Base-by-base conservation (phyloP, 345 rosid genomes). In the Pseudoturritis turrita region DNA sequence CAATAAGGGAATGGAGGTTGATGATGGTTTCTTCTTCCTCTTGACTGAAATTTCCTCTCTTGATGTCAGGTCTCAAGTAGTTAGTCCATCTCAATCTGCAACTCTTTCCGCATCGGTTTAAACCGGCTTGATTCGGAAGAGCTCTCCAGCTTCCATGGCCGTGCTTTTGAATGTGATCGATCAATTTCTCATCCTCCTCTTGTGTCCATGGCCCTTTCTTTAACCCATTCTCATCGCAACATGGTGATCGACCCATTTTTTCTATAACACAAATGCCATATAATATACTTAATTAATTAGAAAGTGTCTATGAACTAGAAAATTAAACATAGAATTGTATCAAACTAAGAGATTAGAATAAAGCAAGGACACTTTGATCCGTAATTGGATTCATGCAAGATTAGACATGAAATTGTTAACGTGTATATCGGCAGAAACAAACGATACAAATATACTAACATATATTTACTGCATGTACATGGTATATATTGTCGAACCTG, bases 61-160 rank as follows among this genome's bases (percentile, higher is more conserved):
- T 86, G 70, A 89, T 89, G 59, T 89, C 93, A 10, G 96, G 93
- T 66, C 96, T 78, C 44, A 89, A 82, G 76, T 89, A 89, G 74
- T 89, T 89, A 45, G 86, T 89, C 96, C 96, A 88, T 56, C 96
- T 57, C 19, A 88, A 77, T 71, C 96, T 82, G 65, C 96, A 89
- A 76, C 96, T 89, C 75, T 89, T 89, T 4, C 96, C 96, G 22
- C 96, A 89, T 57, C 96, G 74, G 69, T 89, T 88, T 50, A 88
- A 64, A 18, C 96, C 93, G 8, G 93, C 91, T 52, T 81, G 87
- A 74, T 70, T 82, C 0, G 96, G 93, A 59, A 87, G 89, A 39
- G 89, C 87, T 78, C 88, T 83, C 96, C 96, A 89, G 46, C 90
- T 89, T 81, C 89, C 91, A 82, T 84, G 89, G 25, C 91, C 96